Evolutionary conservation across 495 filamentous ascomycete genomes (phyloP).

Genomic region (Schizothecium vesticola): DNA sequence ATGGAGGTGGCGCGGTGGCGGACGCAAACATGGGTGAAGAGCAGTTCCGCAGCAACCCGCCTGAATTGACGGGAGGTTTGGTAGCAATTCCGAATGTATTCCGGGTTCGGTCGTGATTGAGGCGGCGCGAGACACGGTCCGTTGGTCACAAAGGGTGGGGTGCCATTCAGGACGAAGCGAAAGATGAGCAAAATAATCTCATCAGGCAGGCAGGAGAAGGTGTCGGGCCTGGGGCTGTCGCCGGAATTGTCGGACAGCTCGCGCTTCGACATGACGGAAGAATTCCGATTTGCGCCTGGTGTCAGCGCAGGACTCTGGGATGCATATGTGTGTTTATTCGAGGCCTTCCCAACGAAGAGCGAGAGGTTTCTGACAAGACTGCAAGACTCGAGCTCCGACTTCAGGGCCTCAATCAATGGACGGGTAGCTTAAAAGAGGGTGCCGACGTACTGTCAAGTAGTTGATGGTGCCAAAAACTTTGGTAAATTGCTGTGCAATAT

Average conservation of each 20-base stretch:
- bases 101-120: background rate
- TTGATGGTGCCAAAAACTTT: background rate
- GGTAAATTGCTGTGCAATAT: background rate
- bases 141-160: background rate
- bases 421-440: background rate
- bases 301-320: too few species aligned
- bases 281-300: too few species aligned
- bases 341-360: too few species aligned
- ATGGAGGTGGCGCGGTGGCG: background rate
- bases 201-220: background rate
- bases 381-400: too few species aligned
- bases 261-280: too few species aligned
- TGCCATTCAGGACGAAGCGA: background rate
- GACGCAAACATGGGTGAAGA: background rate
- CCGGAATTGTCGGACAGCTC: too few species aligned
- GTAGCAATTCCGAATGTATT: background rate
- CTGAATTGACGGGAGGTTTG: background rate
- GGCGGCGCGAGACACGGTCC: background rate
- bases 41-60: background rate
- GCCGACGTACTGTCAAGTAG: background rate
- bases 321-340: too few species aligned
- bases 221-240: too few species aligned
- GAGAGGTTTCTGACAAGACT: too few species aligned
- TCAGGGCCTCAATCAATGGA: too few species aligned
- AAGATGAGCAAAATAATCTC: background rate